A percentile compares a stretch with the other conserved stretches of the same genome.
Evolutionary conservation across 257 asterid genomes (phyloP).

Genomic region (Fraxinus anomala): DNA sequence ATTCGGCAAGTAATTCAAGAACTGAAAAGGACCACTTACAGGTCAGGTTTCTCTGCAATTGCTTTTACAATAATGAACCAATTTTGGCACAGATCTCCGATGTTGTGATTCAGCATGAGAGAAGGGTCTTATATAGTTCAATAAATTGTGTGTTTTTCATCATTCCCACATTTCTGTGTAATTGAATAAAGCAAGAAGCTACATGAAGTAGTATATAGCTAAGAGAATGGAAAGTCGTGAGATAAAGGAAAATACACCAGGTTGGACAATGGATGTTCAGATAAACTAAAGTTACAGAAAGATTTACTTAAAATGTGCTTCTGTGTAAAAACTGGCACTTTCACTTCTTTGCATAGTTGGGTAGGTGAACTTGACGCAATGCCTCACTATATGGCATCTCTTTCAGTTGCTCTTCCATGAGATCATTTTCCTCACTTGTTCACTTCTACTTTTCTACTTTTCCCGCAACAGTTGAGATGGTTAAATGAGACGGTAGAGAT

Average conservation of each 20-base stretch:
- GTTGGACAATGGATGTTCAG: background rate
- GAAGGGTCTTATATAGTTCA: constrained; percentile 7
- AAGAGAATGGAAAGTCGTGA: background rate
- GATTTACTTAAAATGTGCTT: background rate
- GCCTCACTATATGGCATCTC: background rate
- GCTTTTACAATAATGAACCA: constrained; percentile 16
- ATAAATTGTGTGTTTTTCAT: background rate
- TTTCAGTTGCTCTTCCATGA: background rate
- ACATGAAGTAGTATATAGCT: background rate
- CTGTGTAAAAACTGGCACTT: background rate
- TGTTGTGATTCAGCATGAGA: constrained; percentile 8
- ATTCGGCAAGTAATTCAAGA: constrained; percentile 93
- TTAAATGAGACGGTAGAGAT: background rate
- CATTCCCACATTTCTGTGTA: background rate
- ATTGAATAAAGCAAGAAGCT: background rate
- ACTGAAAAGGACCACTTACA: constrained; percentile 83
- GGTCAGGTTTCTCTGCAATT: constrained; percentile 52
- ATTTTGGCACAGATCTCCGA: constrained; percentile 1
- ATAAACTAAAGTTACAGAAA: background rate
- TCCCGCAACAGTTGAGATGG: background rate
- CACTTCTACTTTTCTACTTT: background rate
- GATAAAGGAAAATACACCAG: background rate
- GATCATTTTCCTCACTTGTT: background rate
- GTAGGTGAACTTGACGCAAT: background rate
- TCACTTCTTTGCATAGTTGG: background rate